A percentile compares a stretch with the other conserved stretches of the same genome.
phyloP scores from a whole-genome alignment of 768 basidiomycete genomes.

The Asterophora parasitica region DNA sequence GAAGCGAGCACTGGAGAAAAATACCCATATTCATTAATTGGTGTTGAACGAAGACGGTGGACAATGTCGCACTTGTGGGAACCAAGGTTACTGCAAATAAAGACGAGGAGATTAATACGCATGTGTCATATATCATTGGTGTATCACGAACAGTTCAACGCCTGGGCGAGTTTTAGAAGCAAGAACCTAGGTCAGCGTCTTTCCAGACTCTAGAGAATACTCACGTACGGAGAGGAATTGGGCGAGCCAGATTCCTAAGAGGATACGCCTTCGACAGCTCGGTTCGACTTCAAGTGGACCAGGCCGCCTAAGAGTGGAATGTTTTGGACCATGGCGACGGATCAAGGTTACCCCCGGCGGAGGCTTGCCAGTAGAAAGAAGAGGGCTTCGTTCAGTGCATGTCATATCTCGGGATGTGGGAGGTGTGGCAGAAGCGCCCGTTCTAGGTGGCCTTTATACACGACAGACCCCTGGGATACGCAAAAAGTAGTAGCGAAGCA shows the following conservation, averaged over 20 bases:
- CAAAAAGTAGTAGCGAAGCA: too few species aligned
- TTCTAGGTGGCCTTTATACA: neutral
- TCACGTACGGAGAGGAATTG: constrained; percentile 60
- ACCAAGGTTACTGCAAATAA: constrained; percentile 58
- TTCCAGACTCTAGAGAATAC: too few species aligned
- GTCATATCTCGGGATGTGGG: constrained; percentile 10
- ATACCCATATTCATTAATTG: neutral
- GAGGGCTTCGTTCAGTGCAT: constrained; percentile 13
- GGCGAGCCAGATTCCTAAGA: constrained; percentile 68
- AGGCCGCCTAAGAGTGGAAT: constrained; percentile 1
- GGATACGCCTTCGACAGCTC: constrained; percentile 52
- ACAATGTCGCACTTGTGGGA: constrained; percentile 56
- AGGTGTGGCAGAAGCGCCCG: neutral
- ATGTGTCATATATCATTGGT: neutral
- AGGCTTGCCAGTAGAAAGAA: constrained; percentile 1
- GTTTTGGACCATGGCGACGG: neutral
- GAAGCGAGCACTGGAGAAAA: constrained; percentile 56
- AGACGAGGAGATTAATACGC: neutral
- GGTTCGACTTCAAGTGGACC: constrained; percentile 61
- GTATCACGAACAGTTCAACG: constrained; percentile 28
- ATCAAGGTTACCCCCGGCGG: neutral
- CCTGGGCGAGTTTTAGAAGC: constrained; percentile 13
- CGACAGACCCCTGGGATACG: too few species aligned
- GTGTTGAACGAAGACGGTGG: neutral
- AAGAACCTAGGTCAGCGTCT: too few species aligned